Evolutionary conservation across 192 early-diverging fungal species (phyloP), one percentile per base, ranked within the genome.

Genomic region (Coemansia sp.): DNA sequence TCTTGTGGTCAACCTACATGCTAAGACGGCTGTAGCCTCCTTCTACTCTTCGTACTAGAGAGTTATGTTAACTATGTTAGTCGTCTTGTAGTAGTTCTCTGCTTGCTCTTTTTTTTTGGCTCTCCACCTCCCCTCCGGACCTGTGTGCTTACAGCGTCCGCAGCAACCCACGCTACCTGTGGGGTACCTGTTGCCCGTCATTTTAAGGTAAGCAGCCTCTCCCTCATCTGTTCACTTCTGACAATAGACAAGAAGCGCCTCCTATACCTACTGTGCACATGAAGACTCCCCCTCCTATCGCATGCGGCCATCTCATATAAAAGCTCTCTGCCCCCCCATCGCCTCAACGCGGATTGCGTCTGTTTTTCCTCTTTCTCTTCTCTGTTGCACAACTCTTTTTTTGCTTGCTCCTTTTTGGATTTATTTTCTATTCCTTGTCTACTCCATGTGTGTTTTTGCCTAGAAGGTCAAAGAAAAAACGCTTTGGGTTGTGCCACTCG

Each of bases 91-190:
- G 29, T 32, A 11, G 11, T 3, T 57, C 45, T 21, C 45, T 19
- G 45, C 45, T 48, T 19, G 17, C 6, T 21, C 45, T 51, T 51
- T 51, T 21, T 51, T 10, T 19, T 46, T 46, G 45, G 45, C 45
- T 4, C 45, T 46, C 45, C n/a, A 46, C 17, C n/a, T 3, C 45
- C 4, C 48, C n/a, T 5, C 23, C 19, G 48, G 48, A 51, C 48
- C 53, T 57, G 53, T 32, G 53, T 57, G 29, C 53, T 15, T 57
- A 57, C 53, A 57, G 53, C 53, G 29, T 31, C 53, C 53, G 53
- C 25, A 32, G 53, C 53, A 31, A 17, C 25, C 8, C 29, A 32
- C 53, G 53, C 53, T 32, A 57, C 53, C 29, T 57, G 45, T 48
- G 45, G 45, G 45, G 45, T 48, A 48, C 45, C 45, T 21, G 45